Evolutionary conservation across 106 monocot species (phyloP).

Genomic region (Platanthera zijinensis): DNA sequence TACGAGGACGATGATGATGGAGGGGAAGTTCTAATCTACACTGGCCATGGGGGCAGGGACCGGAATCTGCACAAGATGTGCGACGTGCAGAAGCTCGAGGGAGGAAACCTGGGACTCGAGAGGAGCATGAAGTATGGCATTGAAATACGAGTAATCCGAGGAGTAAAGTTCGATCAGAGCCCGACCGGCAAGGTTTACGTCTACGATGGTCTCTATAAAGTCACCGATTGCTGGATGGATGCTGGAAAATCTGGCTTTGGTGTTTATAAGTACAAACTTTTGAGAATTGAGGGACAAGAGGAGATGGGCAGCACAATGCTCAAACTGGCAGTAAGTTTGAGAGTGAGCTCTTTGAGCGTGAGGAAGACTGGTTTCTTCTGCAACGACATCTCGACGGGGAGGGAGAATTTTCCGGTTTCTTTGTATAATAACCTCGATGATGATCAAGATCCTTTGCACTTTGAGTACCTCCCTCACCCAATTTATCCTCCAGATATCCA

Average conservation of each 20-base stretch:
- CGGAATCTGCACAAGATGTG: slow-evolving; percentile 25
- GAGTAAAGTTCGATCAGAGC: slow-evolving; percentile 30
- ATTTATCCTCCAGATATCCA: slow-evolving; percentile 33
- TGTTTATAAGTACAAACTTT: slow-evolving; percentile 59
- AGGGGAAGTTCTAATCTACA: slow-evolving; percentile 52
- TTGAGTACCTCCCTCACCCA: slow-evolving; percentile 57
- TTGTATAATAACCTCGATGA: slow-evolving; percentile 87
- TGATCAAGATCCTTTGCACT: slow-evolving; percentile 63
- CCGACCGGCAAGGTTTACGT: slow-evolving; percentile 39
- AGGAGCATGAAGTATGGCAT: slow-evolving; percentile 62
- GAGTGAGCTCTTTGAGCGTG: slow-evolving; percentile 26
- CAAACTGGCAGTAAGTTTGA: slow-evolving; percentile 47
- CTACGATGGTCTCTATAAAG: slow-evolving; percentile 66
- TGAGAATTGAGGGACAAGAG: slow-evolving; percentile 53
- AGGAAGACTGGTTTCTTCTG: slow-evolving; percentile 57
- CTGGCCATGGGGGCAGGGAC: slow-evolving; percentile 59
- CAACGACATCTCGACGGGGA: slow-evolving; percentile 66
- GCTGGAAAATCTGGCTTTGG: slow-evolving; percentile 62
- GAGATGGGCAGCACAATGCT: slow-evolving; percentile 47
- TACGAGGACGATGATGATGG: slow-evolving; percentile 76
- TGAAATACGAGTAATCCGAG: slow-evolving; percentile 60
- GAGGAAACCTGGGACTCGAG: slow-evolving; percentile 62
- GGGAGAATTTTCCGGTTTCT: slow-evolving; percentile 51
- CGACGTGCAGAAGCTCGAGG: slow-evolving; percentile 44
- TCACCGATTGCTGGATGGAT: slow-evolving; percentile 56